These are phyloP conservation scores for Abelmoschus esculentus DNA, from an alignment of 345 rosid species.

Conservation along the genomic window DNA sequence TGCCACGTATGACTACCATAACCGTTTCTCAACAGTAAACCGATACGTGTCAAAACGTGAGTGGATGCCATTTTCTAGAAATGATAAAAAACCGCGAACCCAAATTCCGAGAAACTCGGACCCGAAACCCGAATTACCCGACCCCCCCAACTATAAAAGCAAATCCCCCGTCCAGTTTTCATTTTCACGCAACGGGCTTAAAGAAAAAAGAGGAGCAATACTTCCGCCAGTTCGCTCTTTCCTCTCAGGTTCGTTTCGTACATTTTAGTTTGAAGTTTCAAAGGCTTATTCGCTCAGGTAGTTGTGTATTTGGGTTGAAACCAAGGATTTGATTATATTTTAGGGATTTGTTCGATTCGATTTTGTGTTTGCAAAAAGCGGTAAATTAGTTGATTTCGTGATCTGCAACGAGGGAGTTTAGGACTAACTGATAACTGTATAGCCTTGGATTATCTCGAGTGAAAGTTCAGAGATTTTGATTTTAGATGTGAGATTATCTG, in stretches of 20 bases:
- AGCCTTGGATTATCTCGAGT: not conserved
- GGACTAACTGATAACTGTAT: not conserved
- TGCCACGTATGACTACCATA: not conserved
- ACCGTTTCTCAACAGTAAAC: too few species aligned
- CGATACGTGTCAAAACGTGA: slow-evolving; percentile 25
- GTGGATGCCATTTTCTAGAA: slow-evolving; percentile 18
- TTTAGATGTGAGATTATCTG: not conserved
- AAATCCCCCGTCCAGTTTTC: not conserved
- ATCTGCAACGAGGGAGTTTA: not conserved
- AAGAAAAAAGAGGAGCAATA: not conserved
- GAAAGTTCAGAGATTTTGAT: not conserved
- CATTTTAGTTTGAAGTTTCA: not conserved
- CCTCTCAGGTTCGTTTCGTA: slow-evolving; percentile 13
- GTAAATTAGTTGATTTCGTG: not conserved
- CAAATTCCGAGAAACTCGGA: too few species aligned
- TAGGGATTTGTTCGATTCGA: not conserved
- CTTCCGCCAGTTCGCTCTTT: slow-evolving; percentile 3
- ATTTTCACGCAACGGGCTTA: slow-evolving; percentile 5
- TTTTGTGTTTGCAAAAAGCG: not conserved
- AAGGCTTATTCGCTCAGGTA: not conserved
- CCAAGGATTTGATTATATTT: not conserved
- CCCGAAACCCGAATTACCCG: not conserved
- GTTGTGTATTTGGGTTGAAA: not conserved
- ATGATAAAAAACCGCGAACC: slow-evolving; percentile 10
- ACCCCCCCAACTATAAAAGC: slow-evolving; percentile 18